Percentiles rank a stretch among this genome's conserved stretches.
Conservation (phyloP, 1,284 basidiomycete genomes). For the Ustilago esculenta region DNA sequence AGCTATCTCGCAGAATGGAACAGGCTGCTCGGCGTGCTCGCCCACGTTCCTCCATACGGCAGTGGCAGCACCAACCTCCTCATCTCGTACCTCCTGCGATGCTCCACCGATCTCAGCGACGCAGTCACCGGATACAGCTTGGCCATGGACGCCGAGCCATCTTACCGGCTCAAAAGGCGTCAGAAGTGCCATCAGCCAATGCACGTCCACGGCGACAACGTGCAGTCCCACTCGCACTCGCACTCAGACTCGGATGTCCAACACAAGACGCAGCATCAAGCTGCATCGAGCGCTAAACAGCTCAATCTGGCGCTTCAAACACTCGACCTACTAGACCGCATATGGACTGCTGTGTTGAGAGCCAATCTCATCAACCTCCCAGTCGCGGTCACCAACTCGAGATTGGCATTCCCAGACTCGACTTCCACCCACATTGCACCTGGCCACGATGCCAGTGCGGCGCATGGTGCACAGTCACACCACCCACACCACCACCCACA, state of each 20-base stretch:
- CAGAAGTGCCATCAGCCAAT: neutral
- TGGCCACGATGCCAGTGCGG: neutral
- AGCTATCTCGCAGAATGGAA: constrained; percentile 46
- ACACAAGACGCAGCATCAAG: constrained; percentile 19
- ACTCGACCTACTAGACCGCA: constrained; percentile 53
- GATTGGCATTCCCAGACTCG: constrained; percentile 24
- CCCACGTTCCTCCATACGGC: constrained; percentile 50
- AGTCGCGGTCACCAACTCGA: constrained; percentile 26
- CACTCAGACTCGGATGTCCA: constrained; percentile 23
- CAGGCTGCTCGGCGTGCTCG: constrained; percentile 42
- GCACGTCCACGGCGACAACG: too few relatives aligned
- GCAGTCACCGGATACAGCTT: constrained; percentile 54
- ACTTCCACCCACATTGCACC: neutral
- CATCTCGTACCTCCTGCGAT: constrained; percentile 54
- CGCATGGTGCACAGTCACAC: neutral
- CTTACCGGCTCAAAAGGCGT: constrained; percentile 6
- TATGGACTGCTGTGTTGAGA: constrained; percentile 54
- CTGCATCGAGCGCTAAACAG: constrained; percentile 22
- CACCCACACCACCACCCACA: neutral
- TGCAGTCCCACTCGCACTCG: too few relatives aligned
- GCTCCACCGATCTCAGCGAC: constrained; percentile 55
- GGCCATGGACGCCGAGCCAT: constrained; percentile 28
- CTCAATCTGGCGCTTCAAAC: constrained; percentile 47
- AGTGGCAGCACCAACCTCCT: constrained; percentile 48
- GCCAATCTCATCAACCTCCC: constrained; percentile 45